These are phyloP conservation scores for Cokeromyces recurvatus DNA, from an alignment of 371 early-diverging fungal genomes.

Conservation along the genomic window DNA sequence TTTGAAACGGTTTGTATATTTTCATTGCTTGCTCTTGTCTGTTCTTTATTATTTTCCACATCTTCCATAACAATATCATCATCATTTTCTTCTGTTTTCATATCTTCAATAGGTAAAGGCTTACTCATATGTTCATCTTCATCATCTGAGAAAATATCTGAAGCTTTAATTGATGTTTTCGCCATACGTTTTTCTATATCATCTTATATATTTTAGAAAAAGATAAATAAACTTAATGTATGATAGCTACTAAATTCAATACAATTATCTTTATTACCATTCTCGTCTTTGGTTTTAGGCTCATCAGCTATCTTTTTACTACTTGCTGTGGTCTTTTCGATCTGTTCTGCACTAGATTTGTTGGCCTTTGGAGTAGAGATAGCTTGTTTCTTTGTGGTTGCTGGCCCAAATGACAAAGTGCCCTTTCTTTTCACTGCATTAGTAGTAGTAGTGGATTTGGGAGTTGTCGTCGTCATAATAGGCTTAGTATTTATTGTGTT, in stretches of 20 bases:
- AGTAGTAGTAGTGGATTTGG: background rate
- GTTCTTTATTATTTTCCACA: background rate
- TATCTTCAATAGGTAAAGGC: background rate
- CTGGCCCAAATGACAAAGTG: background rate
- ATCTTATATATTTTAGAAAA: background rate
- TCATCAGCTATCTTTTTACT: too few species aligned
- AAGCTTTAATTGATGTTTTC: conserved; percentile 10
- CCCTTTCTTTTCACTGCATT: conserved; percentile 6
- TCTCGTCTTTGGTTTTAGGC: background rate
- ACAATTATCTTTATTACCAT: background rate
- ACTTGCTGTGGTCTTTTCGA: background rate
- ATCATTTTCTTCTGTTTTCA: conserved; percentile 3
- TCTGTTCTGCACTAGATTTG: background rate
- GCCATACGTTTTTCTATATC: conserved; percentile 6
- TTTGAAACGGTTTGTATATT: background rate
- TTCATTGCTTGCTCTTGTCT: background rate
- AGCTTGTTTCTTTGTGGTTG: conserved; percentile 5
- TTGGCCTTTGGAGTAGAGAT: too few species aligned
- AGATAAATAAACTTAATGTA: too few species aligned
- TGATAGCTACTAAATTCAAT: background rate
- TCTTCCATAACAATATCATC: conserved; percentile 3
- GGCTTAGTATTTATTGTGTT: too few species aligned
- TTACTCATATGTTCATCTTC: background rate
- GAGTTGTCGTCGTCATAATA: background rate
- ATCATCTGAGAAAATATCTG: conserved; percentile 15